Evolutionary conservation across 805 yeast species (phyloP), one percentile per base, ranked within the genome.

Genomic region (Schizosaccharomyces octosporus): DNA sequence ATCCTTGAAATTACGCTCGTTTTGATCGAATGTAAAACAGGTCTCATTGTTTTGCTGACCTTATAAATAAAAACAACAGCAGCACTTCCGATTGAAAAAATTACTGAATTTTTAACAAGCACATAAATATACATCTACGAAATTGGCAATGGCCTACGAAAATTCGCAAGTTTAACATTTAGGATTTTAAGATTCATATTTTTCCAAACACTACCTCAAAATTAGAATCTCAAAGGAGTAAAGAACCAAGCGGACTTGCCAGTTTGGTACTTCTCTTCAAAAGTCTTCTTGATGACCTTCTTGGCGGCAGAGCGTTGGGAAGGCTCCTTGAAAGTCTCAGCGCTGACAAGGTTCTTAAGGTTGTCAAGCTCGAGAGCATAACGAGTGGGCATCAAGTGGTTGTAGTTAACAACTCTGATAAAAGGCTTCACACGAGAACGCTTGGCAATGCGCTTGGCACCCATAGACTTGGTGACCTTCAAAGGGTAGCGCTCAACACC

Each of bases 181-280:
- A 36, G 41, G 2, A 36, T 11, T 36, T 36, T 36, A 36, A 36
- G 41, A 36, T 36, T 36, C 41, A 36, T 36, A 36, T 36, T 36
- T 36, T 36, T 36, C 41, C 41, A 36, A n/a, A n/a, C 41, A 36
- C 41, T 36, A 36, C 41, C 41, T 36, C 41, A 55, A 17, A 24
- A 67, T 82, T 85, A 87, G 80, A 87, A 87, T 80, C 84, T 83
- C 76, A 87, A 84, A 81, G 93, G 93, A 78, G 95, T 83, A 89
- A 93, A 93, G 83, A 93, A 93, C 98, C 98, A 93, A 81, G 88
- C 89, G 89, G 90, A 90, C 86, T 93, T 88, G 77, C 98, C 98
- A 75, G 96, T 87, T 70, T 86, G 94, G 83, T 90, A 95, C 83
- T 88, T 87, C 81, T 90, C 95, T 81, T 93, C 98, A 74, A 93